Conservation (phyloP, 2,329 filamentous ascomycete species). For the Penicillium sp. region DNA sequence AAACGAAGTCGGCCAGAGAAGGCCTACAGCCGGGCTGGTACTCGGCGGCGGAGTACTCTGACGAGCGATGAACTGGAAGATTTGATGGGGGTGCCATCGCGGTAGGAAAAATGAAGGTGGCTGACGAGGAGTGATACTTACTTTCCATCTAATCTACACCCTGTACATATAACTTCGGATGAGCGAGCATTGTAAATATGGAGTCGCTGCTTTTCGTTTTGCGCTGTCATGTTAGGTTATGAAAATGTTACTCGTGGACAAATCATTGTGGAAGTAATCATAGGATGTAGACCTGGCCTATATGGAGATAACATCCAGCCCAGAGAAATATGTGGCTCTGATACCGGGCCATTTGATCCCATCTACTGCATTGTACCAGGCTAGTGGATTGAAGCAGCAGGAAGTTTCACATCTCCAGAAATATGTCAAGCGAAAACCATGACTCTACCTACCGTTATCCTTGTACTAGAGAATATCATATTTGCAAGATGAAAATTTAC, state of each 20-base stretch:
- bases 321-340: too few species aligned
- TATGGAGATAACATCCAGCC: too few species aligned
- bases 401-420: too few species aligned
- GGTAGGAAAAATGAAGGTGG: constrained; percentile 16
- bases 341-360: too few species aligned
- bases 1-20: constrained; percentile 44
- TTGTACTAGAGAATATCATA: too few species aligned
- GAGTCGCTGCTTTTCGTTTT: constrained; percentile 13
- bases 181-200: constrained; percentile 27
- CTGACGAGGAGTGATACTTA: neutral
- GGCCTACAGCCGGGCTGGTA: constrained; percentile 35
- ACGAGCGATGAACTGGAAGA: constrained; percentile 53
- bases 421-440: too few species aligned
- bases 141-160: constrained; percentile 15
- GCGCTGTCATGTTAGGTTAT: constrained; percentile 2
- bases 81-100: constrained; percentile 42
- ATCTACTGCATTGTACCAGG: too few species aligned
- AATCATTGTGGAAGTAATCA: neutral
- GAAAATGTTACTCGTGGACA: neutral
- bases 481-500: too few species aligned
- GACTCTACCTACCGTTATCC: too few species aligned
- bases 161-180: constrained; percentile 30
- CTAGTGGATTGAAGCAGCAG: too few species aligned
- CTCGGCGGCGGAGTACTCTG: constrained; percentile 51
- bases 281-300: too few species aligned